Percentiles rank a stretch among this genome's conserved stretches.
These are phyloP conservation scores for Debaryomyces udenii DNA, from an alignment of 1,139 yeast species.

Conservation along the genomic window DNA sequence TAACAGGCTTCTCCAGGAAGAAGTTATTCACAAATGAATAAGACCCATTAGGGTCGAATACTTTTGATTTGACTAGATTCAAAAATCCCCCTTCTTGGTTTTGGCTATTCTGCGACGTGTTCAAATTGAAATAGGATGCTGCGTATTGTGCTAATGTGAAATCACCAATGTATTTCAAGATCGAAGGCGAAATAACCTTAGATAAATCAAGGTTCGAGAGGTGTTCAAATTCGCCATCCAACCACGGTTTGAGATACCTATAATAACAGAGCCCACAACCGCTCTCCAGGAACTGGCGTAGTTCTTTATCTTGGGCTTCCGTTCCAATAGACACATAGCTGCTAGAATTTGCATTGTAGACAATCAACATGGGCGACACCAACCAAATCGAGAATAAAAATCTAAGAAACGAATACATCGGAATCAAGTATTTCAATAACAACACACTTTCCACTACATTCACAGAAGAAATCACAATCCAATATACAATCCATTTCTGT, in stretches of 20 bases:
- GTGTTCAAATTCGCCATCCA: constrained; percentile 26
- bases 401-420: constrained; percentile 49
- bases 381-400: constrained; percentile 55
- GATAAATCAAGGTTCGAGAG: constrained; percentile 1
- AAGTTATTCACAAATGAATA: constrained; percentile 3
- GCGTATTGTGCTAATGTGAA: not conserved
- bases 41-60: not conserved
- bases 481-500: constrained; percentile 61
- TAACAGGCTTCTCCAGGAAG: not conserved
- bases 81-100: not conserved
- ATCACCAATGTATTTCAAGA: not conserved
- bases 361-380: constrained; percentile 44
- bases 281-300: constrained; percentile 29
- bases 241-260: constrained; percentile 34
- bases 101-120: not conserved
- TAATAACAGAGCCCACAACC: constrained; percentile 47
- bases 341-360: constrained; percentile 3
- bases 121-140: not conserved
- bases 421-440: constrained; percentile 41
- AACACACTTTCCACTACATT: constrained; percentile 36
- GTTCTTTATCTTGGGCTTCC: constrained; percentile 13
- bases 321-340: not conserved
- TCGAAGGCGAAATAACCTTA: constrained; percentile 2
- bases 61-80: constrained; percentile 6
- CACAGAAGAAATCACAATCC: constrained; percentile 52